phyloP scores from a whole-genome alignment of 345 rosid genomes.

The Lepidium sativum region DNA sequence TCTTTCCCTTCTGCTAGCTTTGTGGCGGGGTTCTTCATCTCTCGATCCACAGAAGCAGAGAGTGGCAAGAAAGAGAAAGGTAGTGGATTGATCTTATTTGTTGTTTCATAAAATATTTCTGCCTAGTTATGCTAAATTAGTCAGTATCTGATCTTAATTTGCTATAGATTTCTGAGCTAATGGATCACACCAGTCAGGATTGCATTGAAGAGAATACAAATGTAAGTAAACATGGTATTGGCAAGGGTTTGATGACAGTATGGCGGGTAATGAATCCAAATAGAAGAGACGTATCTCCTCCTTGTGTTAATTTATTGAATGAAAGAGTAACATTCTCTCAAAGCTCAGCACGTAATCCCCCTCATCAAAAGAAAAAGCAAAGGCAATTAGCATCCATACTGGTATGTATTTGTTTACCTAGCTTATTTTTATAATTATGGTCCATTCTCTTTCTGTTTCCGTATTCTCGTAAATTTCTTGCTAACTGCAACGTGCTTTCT shows the following conservation, averaged over 20 bases:
- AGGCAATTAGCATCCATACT: constrained; percentile 40
- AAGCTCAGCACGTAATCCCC: constrained; percentile 13
- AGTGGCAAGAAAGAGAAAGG: constrained; percentile 65
- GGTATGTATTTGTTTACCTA: constrained; percentile 30
- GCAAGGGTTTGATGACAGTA: constrained; percentile 90
- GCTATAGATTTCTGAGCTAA: constrained; percentile 13
- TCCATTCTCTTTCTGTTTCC: not conserved
- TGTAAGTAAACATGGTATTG: constrained; percentile 77
- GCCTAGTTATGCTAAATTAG: not conserved
- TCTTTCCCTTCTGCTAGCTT: constrained; percentile 32
- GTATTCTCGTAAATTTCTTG: constrained; percentile 4
- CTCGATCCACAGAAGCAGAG: constrained; percentile 31
- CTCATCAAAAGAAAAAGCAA: constrained; percentile 32
- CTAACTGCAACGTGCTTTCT: constrained; percentile 20
- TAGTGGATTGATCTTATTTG: constrained; percentile 17
- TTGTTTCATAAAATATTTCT: not conserved
- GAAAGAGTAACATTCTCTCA: constrained; percentile 25
- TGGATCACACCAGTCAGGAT: constrained; percentile 22
- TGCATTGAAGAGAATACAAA: constrained; percentile 22
- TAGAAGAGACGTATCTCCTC: constrained; percentile 45
- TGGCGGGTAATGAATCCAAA: constrained; percentile 71
- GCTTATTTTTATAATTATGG: not conserved
- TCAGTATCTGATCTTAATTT: constrained; percentile 6
- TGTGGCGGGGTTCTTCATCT: constrained; percentile 24
- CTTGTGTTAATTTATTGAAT: constrained; percentile 38